These are phyloP conservation scores for Candida sojae DNA, from an alignment of 1,139 yeast genomes.

Conservation along the genomic window DNA sequence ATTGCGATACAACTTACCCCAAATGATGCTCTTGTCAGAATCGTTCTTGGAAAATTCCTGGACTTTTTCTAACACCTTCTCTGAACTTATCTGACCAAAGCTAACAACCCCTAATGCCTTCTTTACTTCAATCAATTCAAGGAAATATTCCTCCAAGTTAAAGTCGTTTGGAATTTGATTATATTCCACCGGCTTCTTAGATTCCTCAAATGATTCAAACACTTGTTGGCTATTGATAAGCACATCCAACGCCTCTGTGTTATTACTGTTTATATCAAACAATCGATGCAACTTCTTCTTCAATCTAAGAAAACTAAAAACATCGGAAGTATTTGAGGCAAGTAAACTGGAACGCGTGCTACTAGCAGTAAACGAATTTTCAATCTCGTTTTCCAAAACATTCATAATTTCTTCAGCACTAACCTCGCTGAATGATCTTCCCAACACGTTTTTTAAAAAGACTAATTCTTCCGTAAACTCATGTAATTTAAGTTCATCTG, in stretches of 20 bases:
- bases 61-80: constrained; percentile 11
- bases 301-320: constrained; percentile 22
- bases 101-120: constrained; percentile 10
- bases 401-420: constrained; percentile 16
- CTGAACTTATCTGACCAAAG: constrained; percentile 18
- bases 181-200: constrained; percentile 17
- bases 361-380: constrained; percentile 17
- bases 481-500: constrained; percentile 23
- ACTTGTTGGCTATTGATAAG: constrained; percentile 27
- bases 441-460: constrained; percentile 19
- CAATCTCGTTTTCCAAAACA: constrained; percentile 21
- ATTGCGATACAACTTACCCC: constrained; percentile 32
- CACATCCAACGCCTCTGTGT: constrained; percentile 36
- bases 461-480: constrained; percentile 24
- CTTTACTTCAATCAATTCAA: constrained; percentile 33
- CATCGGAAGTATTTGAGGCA: constrained; percentile 19
- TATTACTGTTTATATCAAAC: constrained; percentile 29
- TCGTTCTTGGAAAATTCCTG: constrained; percentile 11
- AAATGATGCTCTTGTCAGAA: constrained; percentile 23
- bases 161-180: constrained; percentile 42
- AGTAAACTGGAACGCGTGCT: constrained; percentile 19
- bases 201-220: constrained; percentile 18
- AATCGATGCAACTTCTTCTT: constrained; percentile 21
- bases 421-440: constrained; percentile 9
- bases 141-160: constrained; percentile 32